Conservation (phyloP, 495 filamentous ascomycete genomes). For the Tuber melanosporum region DNA sequence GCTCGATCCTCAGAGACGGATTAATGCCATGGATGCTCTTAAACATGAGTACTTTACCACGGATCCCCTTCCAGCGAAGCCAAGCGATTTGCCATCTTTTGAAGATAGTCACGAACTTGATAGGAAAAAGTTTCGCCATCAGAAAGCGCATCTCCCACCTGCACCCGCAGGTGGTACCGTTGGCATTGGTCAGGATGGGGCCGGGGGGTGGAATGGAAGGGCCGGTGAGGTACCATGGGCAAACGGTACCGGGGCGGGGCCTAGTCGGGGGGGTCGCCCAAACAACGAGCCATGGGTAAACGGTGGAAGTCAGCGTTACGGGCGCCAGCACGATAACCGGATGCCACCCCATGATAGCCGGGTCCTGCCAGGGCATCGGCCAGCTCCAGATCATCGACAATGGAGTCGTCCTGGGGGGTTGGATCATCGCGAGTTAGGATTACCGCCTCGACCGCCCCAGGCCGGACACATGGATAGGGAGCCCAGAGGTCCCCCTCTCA, state of each 20-base stretch:
- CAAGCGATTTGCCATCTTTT: constrained; percentile 77
- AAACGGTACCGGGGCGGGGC: constrained; percentile 46
- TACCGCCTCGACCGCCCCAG: constrained; percentile 42
- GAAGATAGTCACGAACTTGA: constrained; percentile 96
- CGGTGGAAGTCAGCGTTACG: constrained; percentile 37
- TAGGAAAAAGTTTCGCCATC: constrained; percentile 74
- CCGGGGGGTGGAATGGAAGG: constrained; percentile 47
- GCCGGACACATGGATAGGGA: constrained; percentile 30
- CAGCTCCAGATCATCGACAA: constrained; percentile 35
- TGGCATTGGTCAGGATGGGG: constrained; percentile 64
- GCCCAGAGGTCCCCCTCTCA: constrained; percentile 36
- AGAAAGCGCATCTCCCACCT: constrained; percentile 71
- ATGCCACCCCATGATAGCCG: constrained; percentile 28
- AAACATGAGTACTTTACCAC: constrained; percentile 85
- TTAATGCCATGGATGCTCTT: constrained; percentile 91
- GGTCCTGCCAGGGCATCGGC: constrained; percentile 27
- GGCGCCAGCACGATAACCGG: constrained; percentile 43
- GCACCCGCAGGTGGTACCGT: constrained; percentile 84
- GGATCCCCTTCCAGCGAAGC: constrained; percentile 67
- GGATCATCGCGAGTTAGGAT: constrained; percentile 41
- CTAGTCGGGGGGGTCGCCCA: constrained; percentile 40
- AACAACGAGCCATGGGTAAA: constrained; percentile 47
- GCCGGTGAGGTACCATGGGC: constrained; percentile 39
- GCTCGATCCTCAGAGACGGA: constrained; percentile 78
- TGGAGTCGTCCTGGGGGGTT: background rate